Conservation (phyloP, 805 yeast genomes). For the Pichia scutulata region DNA sequence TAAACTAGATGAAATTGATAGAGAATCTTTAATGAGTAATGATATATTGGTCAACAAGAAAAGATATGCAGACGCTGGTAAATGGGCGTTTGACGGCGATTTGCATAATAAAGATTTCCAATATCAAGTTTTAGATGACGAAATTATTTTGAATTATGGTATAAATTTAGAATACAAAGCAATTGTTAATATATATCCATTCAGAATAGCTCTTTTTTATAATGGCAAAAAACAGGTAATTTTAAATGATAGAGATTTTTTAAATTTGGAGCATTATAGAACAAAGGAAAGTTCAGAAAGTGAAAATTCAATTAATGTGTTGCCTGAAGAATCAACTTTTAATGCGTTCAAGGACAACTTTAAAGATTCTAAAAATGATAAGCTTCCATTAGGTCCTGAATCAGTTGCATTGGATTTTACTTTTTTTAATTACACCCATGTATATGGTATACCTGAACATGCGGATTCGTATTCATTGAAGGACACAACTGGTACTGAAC, state of each 20-base stretch:
- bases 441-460: constrained; percentile 96
- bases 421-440: constrained; percentile 51
- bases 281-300: constrained; percentile 32
- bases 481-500: constrained; percentile 58
- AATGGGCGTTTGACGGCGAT: constrained; percentile 44
- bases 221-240: constrained; percentile 41
- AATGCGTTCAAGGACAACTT: constrained; percentile 69
- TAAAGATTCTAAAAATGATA: constrained; percentile 57
- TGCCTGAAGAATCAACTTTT: constrained; percentile 54
- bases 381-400: constrained; percentile 79
- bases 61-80: constrained; percentile 53
- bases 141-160: constrained; percentile 30
- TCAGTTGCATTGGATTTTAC: constrained; percentile 74
- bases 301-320: constrained; percentile 32
- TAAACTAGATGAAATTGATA: constrained; percentile 54
- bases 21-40: constrained; percentile 14
- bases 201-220: constrained; percentile 42
- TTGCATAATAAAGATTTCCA: constrained; percentile 16
- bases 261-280: constrained; percentile 83
- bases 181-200: constrained; percentile 37
- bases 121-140: constrained; percentile 18
- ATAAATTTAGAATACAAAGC: constrained; percentile 30
- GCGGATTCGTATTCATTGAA: constrained; percentile 71
- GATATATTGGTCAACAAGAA: constrained; percentile 24
- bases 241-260: constrained; percentile 59